Base-by-base conservation (phyloP, 2,329 filamentous ascomycete species). In the Fusarium miscanthi region DNA sequence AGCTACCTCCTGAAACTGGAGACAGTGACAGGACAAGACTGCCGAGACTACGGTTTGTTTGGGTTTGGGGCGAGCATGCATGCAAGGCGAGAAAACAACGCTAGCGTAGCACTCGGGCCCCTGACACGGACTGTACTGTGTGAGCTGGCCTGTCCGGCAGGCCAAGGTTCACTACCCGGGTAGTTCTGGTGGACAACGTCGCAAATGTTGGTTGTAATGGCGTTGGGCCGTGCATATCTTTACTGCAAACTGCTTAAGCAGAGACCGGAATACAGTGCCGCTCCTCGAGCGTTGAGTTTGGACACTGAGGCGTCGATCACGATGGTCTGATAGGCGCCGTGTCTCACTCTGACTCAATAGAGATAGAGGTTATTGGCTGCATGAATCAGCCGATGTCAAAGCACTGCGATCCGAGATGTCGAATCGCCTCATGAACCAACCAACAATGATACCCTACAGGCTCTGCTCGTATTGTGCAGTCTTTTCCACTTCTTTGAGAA, bases 51-150 rank as follows among this genome's bases (percentile, higher is more conserved):
- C 37, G 31, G 21, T 62, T 46, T 64, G 30, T 19, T 41, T 37
- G 59, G 49, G 54, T 46, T 37, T 52, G 38, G 46, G 46, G n/a
- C 30, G 13, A 5, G 3, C n/a, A 25, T 52, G 49, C 23, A 67
- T 48, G 46, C 46, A 67, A 52, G 37, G 63, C 41, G 64, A 62
- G 63, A 53, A 25, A 67, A 67, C 63, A 62, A 61, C 64, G 63
- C 64, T 67, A 67, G 19, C 19, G 23, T 19, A 42, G 31, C 21
- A 45, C 51, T 58, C n/a, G 25, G 33, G 17, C 31, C 48, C 59
- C 62, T 48, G 48, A 56, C 45, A 51, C 27, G 23, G 30, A 49
- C 19, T 19, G 42, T 8, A 12, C 48, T 48, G 27, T 30, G 27
- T 9, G 23, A 30, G 8, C 27, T 30, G 48, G 61, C 31, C 25